phyloP scores from a whole-genome alignment of 2,329 filamentous ascomycete genomes.

The Cordyceps pruinosa region DNA sequence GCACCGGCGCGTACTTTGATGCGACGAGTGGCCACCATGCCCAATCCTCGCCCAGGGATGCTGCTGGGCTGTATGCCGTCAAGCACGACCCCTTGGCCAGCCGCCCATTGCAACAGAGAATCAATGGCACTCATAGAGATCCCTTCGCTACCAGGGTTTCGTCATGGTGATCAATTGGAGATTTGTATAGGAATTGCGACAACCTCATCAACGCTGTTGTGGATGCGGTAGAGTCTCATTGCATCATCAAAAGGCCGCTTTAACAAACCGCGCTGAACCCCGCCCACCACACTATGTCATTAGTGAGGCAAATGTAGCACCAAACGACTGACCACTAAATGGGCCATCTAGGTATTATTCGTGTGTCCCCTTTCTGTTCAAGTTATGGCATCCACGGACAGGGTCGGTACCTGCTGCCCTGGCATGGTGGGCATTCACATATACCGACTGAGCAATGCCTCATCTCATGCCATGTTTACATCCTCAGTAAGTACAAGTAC shows the following conservation, averaged over 20 bases:
- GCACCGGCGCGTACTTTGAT: not conserved
- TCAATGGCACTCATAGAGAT: not conserved
- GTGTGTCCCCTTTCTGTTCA: too few species aligned
- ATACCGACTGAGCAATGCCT: not conserved
- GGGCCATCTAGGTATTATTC: not conserved
- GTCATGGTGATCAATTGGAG: not conserved
- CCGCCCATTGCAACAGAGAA: not conserved
- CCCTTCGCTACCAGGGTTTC: not conserved
- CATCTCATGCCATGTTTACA: not conserved
- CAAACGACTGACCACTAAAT: too few species aligned
- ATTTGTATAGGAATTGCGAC: too few species aligned
- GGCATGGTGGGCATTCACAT: not conserved
- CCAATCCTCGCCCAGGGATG: not conserved
- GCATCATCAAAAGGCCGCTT: not conserved
- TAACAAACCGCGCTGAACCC: not conserved
- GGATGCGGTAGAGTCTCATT: not conserved
- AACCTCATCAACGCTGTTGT: not conserved
- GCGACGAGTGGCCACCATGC: not conserved
- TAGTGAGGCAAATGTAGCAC: not conserved
- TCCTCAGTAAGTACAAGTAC: not conserved
- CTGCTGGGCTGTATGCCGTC: not conserved
- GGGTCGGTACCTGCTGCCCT: not conserved
- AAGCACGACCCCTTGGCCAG: not conserved
- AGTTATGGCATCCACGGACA: too few species aligned
- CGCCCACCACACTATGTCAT: not conserved